phyloP scores from a whole-genome alignment of 2,329 filamentous ascomycete species.

The Ophiostoma pallidulum region DNA sequence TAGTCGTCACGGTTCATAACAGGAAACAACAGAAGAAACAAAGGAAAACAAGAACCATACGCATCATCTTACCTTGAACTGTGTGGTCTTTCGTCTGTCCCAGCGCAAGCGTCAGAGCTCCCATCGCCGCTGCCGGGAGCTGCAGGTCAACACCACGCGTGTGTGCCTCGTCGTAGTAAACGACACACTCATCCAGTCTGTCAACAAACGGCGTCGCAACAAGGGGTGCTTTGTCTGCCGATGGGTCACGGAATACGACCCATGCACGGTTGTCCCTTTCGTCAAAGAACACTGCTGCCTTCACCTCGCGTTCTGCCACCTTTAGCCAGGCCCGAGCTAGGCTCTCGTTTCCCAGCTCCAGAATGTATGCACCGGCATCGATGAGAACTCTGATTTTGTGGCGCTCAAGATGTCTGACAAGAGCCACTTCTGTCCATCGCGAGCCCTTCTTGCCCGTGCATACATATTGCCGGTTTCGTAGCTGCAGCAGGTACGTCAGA shows the following conservation, averaged over 20 bases:
- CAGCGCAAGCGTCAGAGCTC: slow-evolving; percentile 46
- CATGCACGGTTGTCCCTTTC: slow-evolving; percentile 21
- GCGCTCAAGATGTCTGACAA: slow-evolving; percentile 30
- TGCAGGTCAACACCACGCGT: slow-evolving; percentile 52
- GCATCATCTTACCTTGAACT: slow-evolving; percentile 42
- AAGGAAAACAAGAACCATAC: not conserved
- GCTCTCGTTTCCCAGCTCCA: slow-evolving; percentile 27
- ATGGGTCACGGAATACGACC: slow-evolving; percentile 8
- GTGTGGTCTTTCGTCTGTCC: slow-evolving; percentile 51
- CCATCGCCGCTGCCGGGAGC: slow-evolving; percentile 36
- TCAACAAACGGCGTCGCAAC: slow-evolving; percentile 46
- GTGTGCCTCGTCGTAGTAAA: slow-evolving; percentile 53
- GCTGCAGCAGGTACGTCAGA: slow-evolving; percentile 45
- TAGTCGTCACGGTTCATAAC: too few species aligned
- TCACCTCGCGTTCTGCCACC: not conserved
- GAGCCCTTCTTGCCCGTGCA: slow-evolving; percentile 23
- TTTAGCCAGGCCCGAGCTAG: slow-evolving; percentile 1
- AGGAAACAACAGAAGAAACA: slow-evolving; percentile 1
- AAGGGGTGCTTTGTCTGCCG: slow-evolving; percentile 29
- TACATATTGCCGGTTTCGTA: slow-evolving; percentile 39
- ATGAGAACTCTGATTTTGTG: slow-evolving; percentile 45
- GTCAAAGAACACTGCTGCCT: slow-evolving; percentile 23
- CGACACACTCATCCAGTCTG: slow-evolving; percentile 40
- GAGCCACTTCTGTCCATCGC: slow-evolving; percentile 37
- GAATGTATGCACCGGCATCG: slow-evolving; percentile 54